Conservation (phyloP, 805 yeast species). For the Kodamaea lidongshanica region DNA sequence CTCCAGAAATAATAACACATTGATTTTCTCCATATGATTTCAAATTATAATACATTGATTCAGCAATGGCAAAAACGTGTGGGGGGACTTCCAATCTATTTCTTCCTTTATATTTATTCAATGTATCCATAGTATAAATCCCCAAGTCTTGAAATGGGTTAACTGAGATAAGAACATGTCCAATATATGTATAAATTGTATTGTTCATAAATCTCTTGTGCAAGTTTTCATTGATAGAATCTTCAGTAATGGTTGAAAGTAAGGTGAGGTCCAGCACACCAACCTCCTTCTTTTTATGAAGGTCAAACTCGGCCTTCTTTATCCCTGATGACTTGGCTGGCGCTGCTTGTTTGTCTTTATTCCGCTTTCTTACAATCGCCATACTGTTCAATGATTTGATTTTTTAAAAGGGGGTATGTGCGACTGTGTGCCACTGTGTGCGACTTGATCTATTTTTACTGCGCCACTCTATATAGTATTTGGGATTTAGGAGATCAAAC, state of each 20-base stretch:
- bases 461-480: too few relatives aligned
- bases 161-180: conserved; percentile 90
- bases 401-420: conserved; percentile 3
- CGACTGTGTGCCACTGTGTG: too few relatives aligned
- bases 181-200: conserved; percentile 86
- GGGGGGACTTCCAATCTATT: conserved; percentile 96
- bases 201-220: conserved; percentile 85
- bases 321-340: conserved; percentile 55
- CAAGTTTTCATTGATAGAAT: conserved; percentile 85
- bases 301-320: conserved; percentile 86
- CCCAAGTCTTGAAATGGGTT: conserved; percentile 97
- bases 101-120: conserved; percentile 78
- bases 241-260: conserved; percentile 82
- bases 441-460: too few relatives aligned
- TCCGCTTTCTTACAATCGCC: conserved; percentile 75
- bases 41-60: conserved; percentile 91
- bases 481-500: too few relatives aligned
- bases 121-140: conserved; percentile 75
- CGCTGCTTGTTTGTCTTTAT: conserved; percentile 44
- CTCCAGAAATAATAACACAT: conserved; percentile 96
- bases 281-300: conserved; percentile 88
- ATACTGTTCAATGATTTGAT: conserved; percentile 26
- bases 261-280: conserved; percentile 95
- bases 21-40: conserved; percentile 91
- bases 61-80: conserved; percentile 97